phyloP scores from a whole-genome alignment of 768 basidiomycete species.

The Pleurotus pulmonarius region DNA sequence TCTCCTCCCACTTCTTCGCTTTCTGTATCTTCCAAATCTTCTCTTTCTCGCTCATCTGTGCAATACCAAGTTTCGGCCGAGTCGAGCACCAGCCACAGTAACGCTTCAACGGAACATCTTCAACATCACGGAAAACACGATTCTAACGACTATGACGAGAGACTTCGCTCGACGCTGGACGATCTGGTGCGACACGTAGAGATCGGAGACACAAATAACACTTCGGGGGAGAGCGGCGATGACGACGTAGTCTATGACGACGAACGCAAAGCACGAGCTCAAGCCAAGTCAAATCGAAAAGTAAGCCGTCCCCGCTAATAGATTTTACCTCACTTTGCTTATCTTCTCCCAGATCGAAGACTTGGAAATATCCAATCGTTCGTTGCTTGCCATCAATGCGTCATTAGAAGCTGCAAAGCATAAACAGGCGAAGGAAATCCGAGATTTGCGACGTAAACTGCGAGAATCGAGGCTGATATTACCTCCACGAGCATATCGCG shows the following conservation, averaged over 20 bases:
- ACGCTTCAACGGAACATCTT: constrained; percentile 14
- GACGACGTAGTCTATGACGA: constrained; percentile 27
- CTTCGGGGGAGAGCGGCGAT: constrained; percentile 28
- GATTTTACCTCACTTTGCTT: not conserved
- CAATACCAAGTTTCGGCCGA: constrained; percentile 35
- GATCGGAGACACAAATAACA: constrained; percentile 20
- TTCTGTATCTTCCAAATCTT: constrained; percentile 78
- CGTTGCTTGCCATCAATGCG: constrained; percentile 80
- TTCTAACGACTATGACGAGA: constrained; percentile 16
- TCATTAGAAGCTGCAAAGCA: constrained; percentile 78
- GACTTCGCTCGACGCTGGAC: constrained; percentile 34
- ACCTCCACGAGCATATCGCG: constrained; percentile 60
- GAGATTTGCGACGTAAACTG: constrained; percentile 76
- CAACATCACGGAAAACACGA: not conserved
- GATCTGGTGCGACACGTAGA: constrained; percentile 37
- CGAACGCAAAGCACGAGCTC: constrained; percentile 52
- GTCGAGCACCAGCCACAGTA: constrained; percentile 25
- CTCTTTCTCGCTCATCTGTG: constrained; percentile 50
- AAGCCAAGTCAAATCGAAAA: constrained; percentile 87
- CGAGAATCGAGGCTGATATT: constrained; percentile 79
- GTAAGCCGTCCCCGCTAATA: constrained; percentile 29
- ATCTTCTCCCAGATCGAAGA: constrained; percentile 69
- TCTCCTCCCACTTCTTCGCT: constrained; percentile 71
- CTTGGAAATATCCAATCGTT: constrained; percentile 86
- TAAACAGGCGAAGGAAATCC: constrained; percentile 80